Conservation (phyloP, 345 rosid species). For the Hibiscus syriacus region DNA sequence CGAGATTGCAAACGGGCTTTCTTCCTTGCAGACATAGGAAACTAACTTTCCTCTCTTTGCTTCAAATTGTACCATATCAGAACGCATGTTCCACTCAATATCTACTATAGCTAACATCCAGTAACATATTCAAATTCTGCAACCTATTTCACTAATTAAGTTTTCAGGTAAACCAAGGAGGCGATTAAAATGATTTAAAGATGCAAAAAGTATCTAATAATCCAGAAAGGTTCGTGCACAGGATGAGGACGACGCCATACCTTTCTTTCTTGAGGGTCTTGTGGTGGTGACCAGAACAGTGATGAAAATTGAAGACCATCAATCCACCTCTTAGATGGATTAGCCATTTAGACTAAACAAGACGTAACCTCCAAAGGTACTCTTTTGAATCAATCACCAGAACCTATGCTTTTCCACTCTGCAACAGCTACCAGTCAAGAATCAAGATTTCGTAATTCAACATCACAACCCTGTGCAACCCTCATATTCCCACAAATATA, state of each 20-base stretch:
- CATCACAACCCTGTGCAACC: constrained; percentile 19
- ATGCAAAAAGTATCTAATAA: background rate
- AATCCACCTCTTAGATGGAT: no score
- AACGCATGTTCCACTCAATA: background rate
- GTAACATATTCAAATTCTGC: background rate
- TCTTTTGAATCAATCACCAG: constrained; percentile 7
- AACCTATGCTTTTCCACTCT: background rate
- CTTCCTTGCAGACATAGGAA: background rate
- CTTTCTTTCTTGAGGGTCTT: constrained; percentile 69
- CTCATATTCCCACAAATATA: background rate
- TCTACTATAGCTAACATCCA: background rate
- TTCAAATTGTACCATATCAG: background rate
- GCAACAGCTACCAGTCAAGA: constrained; percentile 30
- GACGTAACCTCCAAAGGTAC: background rate
- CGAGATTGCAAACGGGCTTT: background rate
- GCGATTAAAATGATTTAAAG: background rate
- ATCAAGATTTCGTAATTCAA: no score
- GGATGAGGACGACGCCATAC: no score
- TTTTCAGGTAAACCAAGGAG: background rate
- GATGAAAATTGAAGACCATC: no score
- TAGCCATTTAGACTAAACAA: no score
- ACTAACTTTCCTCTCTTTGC: background rate
- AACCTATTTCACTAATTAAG: constrained; percentile 1
- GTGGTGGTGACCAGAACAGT: constrained; percentile 82
- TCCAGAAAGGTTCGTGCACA: background rate